These are phyloP conservation scores for Ganoderma boninense DNA, from an alignment of 1,284 basidiomycete genomes.

Conservation along the genomic window DNA sequence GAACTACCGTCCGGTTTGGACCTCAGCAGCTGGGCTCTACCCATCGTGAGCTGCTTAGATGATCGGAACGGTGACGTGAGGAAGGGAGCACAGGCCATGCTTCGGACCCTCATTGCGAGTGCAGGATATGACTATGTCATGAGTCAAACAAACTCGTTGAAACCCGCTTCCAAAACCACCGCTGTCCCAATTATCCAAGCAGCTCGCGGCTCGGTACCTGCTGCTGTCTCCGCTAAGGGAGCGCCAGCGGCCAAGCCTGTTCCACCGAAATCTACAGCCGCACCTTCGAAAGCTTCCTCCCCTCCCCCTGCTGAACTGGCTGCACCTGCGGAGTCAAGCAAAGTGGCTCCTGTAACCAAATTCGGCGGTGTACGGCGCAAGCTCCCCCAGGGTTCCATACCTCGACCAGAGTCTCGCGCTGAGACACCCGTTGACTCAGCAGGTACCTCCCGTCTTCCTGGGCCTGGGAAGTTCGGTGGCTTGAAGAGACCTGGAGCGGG, in stretches of 20 bases:
- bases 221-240: slow-evolving; percentile 17
- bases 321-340: slow-evolving; percentile 30
- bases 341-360: slow-evolving; percentile 51
- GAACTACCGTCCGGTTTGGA: slow-evolving; percentile 70
- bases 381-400: slow-evolving; percentile 66
- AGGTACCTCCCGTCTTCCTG: slow-evolving; percentile 46
- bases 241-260: slow-evolving; percentile 38
- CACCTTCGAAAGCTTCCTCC: slow-evolving; percentile 24
- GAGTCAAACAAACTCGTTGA: slow-evolving; percentile 87
- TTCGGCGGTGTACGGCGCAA: slow-evolving; percentile 72
- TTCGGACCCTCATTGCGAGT: slow-evolving; percentile 82
- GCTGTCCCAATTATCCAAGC: slow-evolving; percentile 91
- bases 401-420: slow-evolving; percentile 67
- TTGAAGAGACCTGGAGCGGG: slow-evolving; percentile 58
- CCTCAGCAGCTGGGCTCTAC: slow-evolving; percentile 73
- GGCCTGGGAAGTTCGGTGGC: slow-evolving; percentile 49
- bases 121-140: slow-evolving; percentile 90
- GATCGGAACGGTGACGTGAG: slow-evolving; percentile 93
- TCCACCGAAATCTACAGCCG: slow-evolving; percentile 33
- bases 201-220: slow-evolving; percentile 54
- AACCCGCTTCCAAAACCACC: slow-evolving; percentile 89
- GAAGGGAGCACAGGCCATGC: slow-evolving; percentile 86
- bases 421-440: slow-evolving; percentile 59
- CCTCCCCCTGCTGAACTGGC: slow-evolving; percentile 30
- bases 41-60: slow-evolving; percentile 87